phyloP scores from a whole-genome alignment of 2,329 filamentous ascomycete species.

The Trichoderma breve region DNA sequence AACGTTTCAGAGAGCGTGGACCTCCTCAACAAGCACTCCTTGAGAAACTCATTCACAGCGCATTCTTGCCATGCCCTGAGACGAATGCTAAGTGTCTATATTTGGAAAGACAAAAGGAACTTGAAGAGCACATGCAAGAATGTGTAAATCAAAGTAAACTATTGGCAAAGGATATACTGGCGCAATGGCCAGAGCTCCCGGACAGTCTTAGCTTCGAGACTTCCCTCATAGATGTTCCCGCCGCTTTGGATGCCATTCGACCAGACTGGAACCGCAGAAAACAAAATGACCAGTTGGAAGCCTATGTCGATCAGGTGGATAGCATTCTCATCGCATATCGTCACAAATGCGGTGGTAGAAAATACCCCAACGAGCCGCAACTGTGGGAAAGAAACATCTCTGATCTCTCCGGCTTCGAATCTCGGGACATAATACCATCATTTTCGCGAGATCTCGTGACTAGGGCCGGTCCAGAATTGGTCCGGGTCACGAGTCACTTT shows the following conservation, averaged over 20 bases:
- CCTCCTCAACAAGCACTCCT: too few species aligned
- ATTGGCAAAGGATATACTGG: too few species aligned
- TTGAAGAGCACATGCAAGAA: too few species aligned
- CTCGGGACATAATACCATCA: background rate
- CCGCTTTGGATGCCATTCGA: background rate
- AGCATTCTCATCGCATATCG: background rate
- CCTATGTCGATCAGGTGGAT: background rate
- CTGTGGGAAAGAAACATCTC: too few species aligned
- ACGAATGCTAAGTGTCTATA: too few species aligned
- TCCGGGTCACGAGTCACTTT: background rate
- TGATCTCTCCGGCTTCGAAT: background rate
- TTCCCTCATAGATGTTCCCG: background rate
- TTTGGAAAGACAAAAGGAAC: too few species aligned
- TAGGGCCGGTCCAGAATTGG: background rate
- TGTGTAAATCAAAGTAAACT: too few species aligned
- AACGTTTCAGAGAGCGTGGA: slow-evolving; percentile 17
- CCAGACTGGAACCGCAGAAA: slow-evolving; percentile 9
- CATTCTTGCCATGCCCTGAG: too few species aligned
- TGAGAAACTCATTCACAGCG: too few species aligned
- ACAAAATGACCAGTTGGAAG: background rate
- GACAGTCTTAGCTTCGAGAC: too few species aligned
- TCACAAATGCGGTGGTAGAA: background rate
- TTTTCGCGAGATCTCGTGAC: background rate
- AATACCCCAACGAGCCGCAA: too few species aligned
- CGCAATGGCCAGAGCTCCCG: too few species aligned